Base-by-base conservation (phyloP, 306 rosid species). In the Cucumis sativus region DNA sequence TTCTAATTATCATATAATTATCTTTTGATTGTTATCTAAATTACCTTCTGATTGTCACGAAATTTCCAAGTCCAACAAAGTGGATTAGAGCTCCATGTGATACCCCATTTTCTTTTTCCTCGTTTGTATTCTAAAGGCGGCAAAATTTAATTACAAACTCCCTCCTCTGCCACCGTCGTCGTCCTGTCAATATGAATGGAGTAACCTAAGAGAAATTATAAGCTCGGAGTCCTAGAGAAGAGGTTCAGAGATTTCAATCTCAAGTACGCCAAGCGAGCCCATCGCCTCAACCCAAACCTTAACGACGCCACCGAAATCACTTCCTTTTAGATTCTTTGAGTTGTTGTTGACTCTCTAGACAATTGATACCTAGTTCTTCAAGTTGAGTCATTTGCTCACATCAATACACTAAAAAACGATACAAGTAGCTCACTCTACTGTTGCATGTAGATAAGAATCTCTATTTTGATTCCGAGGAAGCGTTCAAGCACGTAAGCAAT, bases 361-460 rank as follows among this genome's bases (percentile, higher is more conserved):
- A 86, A 91, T 52, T 91, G 90, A 91, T 93, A 91, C 83, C 66
- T 75, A 20, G 77, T 86, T 37, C 93, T 91, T 56, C 87, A 85
- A 59, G 86, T 83, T 1, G 94, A 93, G 71, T 96, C 96, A 49
- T 88, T 86, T 62, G 79, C 93, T 47, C 85, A 77, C 72, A n/a
- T 65, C 72, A 86, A 74, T 81, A 28, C 83, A 75, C 80, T 93
- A 8, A 88, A 85, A 56, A 87, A 84, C 91, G 86, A 76, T 93
- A 88, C 87, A 89, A 88, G 84, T 86, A 86, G 78, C 91, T 93
- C 1, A 90, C 98, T 1, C 56, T 88, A 2, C 79, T 85, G 57
- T 85, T 93, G 63, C 96, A 86, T 74, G 94, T 96, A 0, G 93
- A 88, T 55, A 93, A 87, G 79, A 87, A 86, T 74, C 84, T 89